Evolutionary conservation across 352 stramenopile genomes (phyloP), one percentile per base, ranked within the genome.

Genomic region (Phytophthora ramorum): DNA sequence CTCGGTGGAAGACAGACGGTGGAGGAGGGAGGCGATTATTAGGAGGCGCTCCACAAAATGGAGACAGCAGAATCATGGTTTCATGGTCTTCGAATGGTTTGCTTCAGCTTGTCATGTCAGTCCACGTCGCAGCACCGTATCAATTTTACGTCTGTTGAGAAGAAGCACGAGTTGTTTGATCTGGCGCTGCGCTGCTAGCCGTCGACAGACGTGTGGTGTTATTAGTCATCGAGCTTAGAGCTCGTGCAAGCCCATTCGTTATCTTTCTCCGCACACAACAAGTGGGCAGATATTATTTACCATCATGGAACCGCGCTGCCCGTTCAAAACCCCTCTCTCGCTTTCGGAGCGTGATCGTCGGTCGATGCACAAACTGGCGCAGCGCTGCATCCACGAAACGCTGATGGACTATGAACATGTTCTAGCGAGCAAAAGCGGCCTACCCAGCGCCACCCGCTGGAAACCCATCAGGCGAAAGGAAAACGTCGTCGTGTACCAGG

Each of bases 361-460:
- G 3, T 59, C 66, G 19, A 73, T 75, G 32, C 35, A 44, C 32
- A 66, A 43, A 3, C 61, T 78, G 22, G 66, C 48, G 3, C 43
- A 78, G 20, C 61, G 43, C 10, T 60, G 51, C 37, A 43, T 75
- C 20, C 41, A 45, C 10, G 56, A 75, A 53, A 78, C 66, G 9
- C 59, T 78, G 38, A 7, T 66, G 9, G 70, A 78, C 28, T 78
- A 67, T 35, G 70, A 78, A 7, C 66, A 78, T 30, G 60, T 78
- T n/a, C 28, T 73, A 41, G 58, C 55, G 13, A 64, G 59, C 17
- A 64, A 61, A n/a, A 66, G 43, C 12, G 56, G 70, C 9, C 35
- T 72, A 17, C 70, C 70, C 13, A 69, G 58, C 30, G 22, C 43
- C 17, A 73, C 50, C 32, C 60, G 68, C 8, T 78, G 70, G 70